A percentile compares a stretch with the other conserved stretches of the same genome.
Evolutionary conservation across 371 early-diverging fungal species (phyloP).

Genomic region (Mucor indicus): DNA sequence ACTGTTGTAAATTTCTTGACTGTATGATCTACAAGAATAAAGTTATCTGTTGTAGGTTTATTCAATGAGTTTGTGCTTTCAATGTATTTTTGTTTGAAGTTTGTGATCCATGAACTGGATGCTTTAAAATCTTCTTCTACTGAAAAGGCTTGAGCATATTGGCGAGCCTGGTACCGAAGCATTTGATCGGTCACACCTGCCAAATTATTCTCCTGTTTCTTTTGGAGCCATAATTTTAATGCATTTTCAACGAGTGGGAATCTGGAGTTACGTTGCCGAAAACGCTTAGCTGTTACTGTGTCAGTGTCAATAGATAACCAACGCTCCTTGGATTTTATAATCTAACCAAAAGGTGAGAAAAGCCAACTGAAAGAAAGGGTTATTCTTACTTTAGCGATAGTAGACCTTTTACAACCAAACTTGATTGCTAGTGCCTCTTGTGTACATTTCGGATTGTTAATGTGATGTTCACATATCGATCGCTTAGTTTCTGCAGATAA

Average conservation of each 20-base stretch:
- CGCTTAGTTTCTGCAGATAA: slow-evolving; percentile 24
- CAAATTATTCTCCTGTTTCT: slow-evolving; percentile 6
- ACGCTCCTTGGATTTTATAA: slow-evolving; percentile 21
- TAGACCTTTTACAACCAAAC: slow-evolving; percentile 20
- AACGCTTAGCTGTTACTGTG: slow-evolving; percentile 14
- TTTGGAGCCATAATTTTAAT: slow-evolving; percentile 10
- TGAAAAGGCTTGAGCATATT: slow-evolving; percentile 10
- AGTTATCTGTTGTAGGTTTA: neutral
- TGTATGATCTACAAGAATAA: neutral
- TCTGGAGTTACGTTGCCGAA: slow-evolving; percentile 17
- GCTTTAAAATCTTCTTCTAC: slow-evolving; percentile 17
- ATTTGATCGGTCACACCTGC: slow-evolving; percentile 15
- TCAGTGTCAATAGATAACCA: slow-evolving; percentile 17
- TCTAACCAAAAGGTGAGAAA: slow-evolving; percentile 1
- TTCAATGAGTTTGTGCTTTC: neutral
- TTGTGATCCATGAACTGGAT: slow-evolving; percentile 17
- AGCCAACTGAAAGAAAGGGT: neutral
- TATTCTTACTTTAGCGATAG: slow-evolving; percentile 15
- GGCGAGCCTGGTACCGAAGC: slow-evolving; percentile 13
- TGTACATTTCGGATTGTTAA: slow-evolving; percentile 12
- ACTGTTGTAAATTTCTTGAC: neutral
- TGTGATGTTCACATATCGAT: slow-evolving; percentile 17
- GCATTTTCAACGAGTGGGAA: slow-evolving; percentile 19
- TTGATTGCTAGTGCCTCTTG: slow-evolving; percentile 21
- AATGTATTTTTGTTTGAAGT: slow-evolving; percentile 15